These are phyloP conservation scores for Tetraselmis chui DNA, from an alignment of 139 green algal species.

Conservation along the genomic window DNA sequence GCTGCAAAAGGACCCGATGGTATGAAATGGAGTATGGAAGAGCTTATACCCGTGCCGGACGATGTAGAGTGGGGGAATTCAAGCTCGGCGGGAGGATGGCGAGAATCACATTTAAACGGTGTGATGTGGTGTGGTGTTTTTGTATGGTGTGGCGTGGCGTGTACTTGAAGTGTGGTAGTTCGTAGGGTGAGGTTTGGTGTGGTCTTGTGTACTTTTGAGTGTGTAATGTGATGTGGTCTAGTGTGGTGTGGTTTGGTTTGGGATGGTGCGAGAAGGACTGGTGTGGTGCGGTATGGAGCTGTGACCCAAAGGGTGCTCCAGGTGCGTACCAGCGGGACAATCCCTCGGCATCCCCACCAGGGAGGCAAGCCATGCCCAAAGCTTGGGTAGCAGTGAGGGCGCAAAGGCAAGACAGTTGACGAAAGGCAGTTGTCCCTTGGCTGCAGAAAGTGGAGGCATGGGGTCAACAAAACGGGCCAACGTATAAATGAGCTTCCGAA, in stretches of 20 bases:
- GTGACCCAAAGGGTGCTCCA: no score
- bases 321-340: not conserved
- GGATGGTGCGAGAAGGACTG: no score
- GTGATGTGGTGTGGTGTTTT: no score
- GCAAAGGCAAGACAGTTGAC: not conserved
- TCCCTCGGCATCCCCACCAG: not conserved
- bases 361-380: not conserved
- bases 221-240: no score
- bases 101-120: no score
- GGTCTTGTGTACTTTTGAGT: no score
- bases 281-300: no score
- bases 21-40: conserved; percentile 24
- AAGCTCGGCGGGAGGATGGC: not conserved
- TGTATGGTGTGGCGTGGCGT: no score
- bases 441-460: not conserved
- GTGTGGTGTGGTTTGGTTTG: no score
- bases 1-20: not conserved
- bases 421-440: not conserved
- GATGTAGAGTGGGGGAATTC: not conserved
- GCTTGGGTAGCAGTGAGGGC: not conserved
- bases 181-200: no score
- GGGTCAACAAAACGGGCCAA: not conserved
- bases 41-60: conserved; percentile 43
- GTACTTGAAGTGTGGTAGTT: no score
- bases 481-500: no score